phyloP scores from a whole-genome alignment of 805 yeast species.

The Lipomyces mesembrius region DNA sequence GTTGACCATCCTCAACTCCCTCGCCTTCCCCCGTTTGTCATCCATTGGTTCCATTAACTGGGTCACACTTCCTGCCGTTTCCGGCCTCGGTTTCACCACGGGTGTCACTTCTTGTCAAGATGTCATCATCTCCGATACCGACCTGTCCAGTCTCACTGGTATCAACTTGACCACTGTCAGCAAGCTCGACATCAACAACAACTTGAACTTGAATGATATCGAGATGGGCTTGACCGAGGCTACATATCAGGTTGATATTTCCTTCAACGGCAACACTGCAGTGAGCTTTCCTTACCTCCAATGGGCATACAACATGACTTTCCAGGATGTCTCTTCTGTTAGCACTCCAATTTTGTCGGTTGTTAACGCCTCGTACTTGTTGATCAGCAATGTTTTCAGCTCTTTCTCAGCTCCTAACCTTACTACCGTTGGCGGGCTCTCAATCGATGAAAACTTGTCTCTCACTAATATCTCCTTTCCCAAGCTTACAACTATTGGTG shows the following conservation, averaged over 20 bases:
- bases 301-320: constrained; percentile 87
- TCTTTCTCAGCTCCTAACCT: constrained; percentile 52
- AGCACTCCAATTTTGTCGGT: constrained; percentile 67
- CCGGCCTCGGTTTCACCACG: constrained; percentile 64
- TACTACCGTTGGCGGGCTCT: constrained; percentile 72
- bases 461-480: constrained; percentile 72
- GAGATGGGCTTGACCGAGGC: constrained; percentile 74
- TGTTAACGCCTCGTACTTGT: constrained; percentile 82
- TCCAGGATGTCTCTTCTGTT: constrained; percentile 78
- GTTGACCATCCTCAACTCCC: constrained; percentile 67
- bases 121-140: constrained; percentile 56
- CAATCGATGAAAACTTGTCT: constrained; percentile 73
- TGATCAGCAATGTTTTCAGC: constrained; percentile 69
- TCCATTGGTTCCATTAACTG: constrained; percentile 81
- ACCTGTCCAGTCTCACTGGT: constrained; percentile 49
- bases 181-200: constrained; percentile 79
- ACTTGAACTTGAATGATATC: constrained; percentile 67
- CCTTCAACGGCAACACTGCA: constrained; percentile 83
- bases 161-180: constrained; percentile 47
- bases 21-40: constrained; percentile 77
- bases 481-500: constrained; percentile 68
- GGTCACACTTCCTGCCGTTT: constrained; percentile 85
- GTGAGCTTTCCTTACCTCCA: constrained; percentile 56
- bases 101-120: constrained; percentile 76
- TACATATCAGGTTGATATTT: constrained; percentile 72